A percentile compares a stretch with the other conserved stretches of the same genome.
These are phyloP conservation scores for Nakazawaea pomicola DNA, from an alignment of 805 yeast genomes.

Conservation along the genomic window DNA sequence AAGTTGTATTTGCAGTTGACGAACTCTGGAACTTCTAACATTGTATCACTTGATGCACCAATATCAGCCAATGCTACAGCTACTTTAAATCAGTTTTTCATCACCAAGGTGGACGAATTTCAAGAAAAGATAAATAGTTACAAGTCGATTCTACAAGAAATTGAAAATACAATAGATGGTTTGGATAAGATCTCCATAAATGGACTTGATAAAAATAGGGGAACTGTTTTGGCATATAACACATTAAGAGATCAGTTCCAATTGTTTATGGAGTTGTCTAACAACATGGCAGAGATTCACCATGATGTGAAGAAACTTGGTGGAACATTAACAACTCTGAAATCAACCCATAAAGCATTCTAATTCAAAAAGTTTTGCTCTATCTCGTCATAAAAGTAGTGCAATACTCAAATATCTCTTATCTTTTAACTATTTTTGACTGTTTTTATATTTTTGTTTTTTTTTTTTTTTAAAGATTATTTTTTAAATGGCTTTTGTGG, in stretches of 20 bases:
- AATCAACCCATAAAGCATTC: no score
- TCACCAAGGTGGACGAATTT: slow-evolving; percentile 37
- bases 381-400: no score
- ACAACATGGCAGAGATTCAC: slow-evolving; percentile 68
- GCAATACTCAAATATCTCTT: no score
- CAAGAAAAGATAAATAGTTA: slow-evolving; percentile 44
- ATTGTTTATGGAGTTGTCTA: slow-evolving; percentile 71
- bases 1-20: slow-evolving; percentile 31
- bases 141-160: slow-evolving; percentile 42
- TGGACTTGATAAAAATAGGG: slow-evolving; percentile 18
- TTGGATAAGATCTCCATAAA: slow-evolving; percentile 47
- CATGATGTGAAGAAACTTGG: slow-evolving; percentile 35
- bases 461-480: no score
- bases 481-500: no score
- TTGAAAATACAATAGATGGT: slow-evolving; percentile 61
- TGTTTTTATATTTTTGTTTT: no score
- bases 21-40: slow-evolving; percentile 28
- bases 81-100: slow-evolving; percentile 46
- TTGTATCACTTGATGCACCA: slow-evolving; percentile 14
- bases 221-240: slow-evolving; percentile 47
- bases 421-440: no score
- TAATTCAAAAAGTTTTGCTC: no score
- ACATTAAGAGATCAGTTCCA: slow-evolving; percentile 65
- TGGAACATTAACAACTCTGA: not conserved
- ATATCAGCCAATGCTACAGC: slow-evolving; percentile 39